Evolutionary conservation across 1,284 basidiomycete species (phyloP).

Genomic region (Exobasidium rhododendri): DNA sequence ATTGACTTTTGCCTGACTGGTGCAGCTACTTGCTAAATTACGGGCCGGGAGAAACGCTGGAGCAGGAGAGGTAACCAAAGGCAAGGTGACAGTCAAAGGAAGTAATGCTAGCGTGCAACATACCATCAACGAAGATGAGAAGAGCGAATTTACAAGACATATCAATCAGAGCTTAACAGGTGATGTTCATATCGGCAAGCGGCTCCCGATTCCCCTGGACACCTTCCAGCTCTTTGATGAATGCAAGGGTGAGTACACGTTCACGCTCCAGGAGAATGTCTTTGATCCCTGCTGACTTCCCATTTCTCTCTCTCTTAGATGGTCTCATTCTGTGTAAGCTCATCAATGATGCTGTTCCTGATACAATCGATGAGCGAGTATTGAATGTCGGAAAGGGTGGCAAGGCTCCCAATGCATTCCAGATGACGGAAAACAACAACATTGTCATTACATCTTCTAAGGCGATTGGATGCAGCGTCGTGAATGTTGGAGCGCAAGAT

Average conservation of each 20-base stretch:
- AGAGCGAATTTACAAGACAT: conserved; percentile 92
- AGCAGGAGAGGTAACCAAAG: conserved; percentile 59
- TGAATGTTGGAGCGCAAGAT: conserved; percentile 94
- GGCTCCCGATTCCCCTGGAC: conserved; percentile 90
- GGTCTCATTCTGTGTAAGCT: conserved; percentile 95
- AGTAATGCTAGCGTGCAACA: conserved; percentile 94
- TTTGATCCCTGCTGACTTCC: neutral
- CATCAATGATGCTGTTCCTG: conserved; percentile 97
- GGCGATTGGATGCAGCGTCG: conserved; percentile 95
- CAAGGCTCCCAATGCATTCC: conserved; percentile 77
- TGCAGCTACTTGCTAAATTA: conserved; percentile 73
- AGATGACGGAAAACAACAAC: conserved; percentile 99
- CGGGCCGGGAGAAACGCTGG: conserved; percentile 58
- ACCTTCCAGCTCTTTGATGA: conserved; percentile 99
- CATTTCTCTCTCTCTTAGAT: too few species aligned
- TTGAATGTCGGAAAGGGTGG: conserved; percentile 65
- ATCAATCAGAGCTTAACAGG: conserved; percentile 91
- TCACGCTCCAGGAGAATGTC: neutral
- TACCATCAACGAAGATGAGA: conserved; percentile 97
- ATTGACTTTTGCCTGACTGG: neutral
- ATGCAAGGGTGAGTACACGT: conserved; percentile 62
- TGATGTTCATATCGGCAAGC: conserved; percentile 76
- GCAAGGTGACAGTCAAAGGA: conserved; percentile 90
- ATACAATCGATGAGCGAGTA: conserved; percentile 97
- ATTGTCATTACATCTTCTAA: conserved; percentile 97